phyloP scores from a whole-genome alignment of 2,329 filamentous ascomycete species.

The Zopfia rhizophila region DNA sequence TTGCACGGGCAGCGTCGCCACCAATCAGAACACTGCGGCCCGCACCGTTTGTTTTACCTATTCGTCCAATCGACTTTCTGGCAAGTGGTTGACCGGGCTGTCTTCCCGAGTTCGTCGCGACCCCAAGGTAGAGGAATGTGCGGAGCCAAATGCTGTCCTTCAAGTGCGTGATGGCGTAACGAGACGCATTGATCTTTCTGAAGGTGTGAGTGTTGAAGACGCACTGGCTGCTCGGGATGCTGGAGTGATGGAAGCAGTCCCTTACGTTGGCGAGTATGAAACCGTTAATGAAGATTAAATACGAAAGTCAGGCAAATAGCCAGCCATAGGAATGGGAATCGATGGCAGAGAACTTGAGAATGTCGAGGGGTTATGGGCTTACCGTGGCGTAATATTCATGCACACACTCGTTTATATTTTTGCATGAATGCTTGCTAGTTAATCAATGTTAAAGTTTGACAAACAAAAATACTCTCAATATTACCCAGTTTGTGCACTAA shows the following conservation, averaged over 20 bases:
- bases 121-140: slow-evolving; percentile 7
- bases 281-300: slow-evolving; percentile 4
- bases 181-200: slow-evolving; percentile 7
- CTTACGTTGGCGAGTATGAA: slow-evolving; percentile 7
- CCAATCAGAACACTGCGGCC: slow-evolving; percentile 1
- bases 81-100: slow-evolving; percentile 3
- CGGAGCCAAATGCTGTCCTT: slow-evolving; percentile 13
- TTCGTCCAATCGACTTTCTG: slow-evolving; percentile 8
- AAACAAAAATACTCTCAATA: no score
- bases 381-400: no score
- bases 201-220: slow-evolving; percentile 12
- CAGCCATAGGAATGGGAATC: no score
- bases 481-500: no score
- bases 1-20: no score
- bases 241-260: slow-evolving; percentile 2
- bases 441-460: no score
- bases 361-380: no score
- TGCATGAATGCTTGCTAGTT: no score
- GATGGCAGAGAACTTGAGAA: no score
- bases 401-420: no score
- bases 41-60: slow-evolving; percentile 13
- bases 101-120: slow-evolving; percentile 10
- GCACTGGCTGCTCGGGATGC: slow-evolving; percentile 3
- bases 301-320: no score
- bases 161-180: slow-evolving; percentile 14